These are phyloP conservation scores for Aphanomyces invadans DNA, from an alignment of 352 stramenopile genomes.

Conservation along the genomic window DNA sequence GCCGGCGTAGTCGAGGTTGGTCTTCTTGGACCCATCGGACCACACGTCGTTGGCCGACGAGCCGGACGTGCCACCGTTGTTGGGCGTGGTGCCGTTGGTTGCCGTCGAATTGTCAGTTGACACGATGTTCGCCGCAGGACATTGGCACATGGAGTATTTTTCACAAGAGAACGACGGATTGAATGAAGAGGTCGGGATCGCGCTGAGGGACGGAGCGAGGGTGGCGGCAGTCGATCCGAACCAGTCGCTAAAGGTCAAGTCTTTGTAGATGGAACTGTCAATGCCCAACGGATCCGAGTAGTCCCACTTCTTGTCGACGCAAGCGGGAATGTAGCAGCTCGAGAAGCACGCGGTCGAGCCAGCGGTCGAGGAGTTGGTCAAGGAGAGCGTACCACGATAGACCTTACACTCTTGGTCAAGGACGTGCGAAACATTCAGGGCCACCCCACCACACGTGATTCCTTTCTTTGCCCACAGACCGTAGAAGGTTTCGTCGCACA, in stretches of 20 bases:
- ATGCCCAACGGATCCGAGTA: slow-evolving; percentile 59
- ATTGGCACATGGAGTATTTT: slow-evolving; percentile 7
- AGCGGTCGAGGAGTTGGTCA: slow-evolving; percentile 25
- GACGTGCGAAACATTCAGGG: slow-evolving; percentile 45
- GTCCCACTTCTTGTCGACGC: slow-evolving; percentile 45
- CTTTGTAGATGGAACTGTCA: slow-evolving; percentile 54
- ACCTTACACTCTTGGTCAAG: slow-evolving; percentile 57
- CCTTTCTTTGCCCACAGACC: slow-evolving; percentile 57
- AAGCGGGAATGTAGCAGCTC: slow-evolving; percentile 70
- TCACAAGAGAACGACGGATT: background rate
- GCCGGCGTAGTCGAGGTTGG: slow-evolving; percentile 11
- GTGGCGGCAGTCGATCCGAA: background rate
- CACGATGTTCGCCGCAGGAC: slow-evolving; percentile 14
- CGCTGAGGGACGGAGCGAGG: background rate
- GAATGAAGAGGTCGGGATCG: background rate
- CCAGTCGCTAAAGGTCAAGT: slow-evolving; percentile 22
- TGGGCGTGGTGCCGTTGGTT: background rate
- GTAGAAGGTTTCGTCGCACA: slow-evolving; percentile 75
- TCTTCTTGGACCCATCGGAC: slow-evolving; percentile 15
- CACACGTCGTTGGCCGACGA: background rate
- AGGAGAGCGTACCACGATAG: slow-evolving; percentile 54
- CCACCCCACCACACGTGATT: slow-evolving; percentile 43
- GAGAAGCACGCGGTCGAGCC: slow-evolving; percentile 57
- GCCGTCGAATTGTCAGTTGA: background rate
- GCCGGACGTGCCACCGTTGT: background rate